Conservation (phyloP, 164 flowering plant species). For the Vitis cinerea region DNA sequence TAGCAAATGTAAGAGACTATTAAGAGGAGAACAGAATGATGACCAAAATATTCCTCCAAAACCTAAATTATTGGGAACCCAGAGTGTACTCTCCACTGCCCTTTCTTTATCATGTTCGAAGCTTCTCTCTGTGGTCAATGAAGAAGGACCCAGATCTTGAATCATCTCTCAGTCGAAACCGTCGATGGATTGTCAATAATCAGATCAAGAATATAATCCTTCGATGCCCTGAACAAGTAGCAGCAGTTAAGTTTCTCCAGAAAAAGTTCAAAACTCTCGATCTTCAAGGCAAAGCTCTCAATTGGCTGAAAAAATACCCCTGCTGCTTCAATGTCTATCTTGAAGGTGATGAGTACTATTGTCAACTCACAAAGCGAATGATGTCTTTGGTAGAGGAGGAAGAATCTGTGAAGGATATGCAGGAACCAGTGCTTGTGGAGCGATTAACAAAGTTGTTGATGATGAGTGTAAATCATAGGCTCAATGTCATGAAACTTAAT, state of each 20-base stretch:
- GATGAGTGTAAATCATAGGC: slow-evolving; percentile 62
- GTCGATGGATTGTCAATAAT: slow-evolving; percentile 90
- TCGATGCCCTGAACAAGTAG: slow-evolving; percentile 57
- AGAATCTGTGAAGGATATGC: slow-evolving; percentile 51
- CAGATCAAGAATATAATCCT: slow-evolving; percentile 90
- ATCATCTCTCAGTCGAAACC: slow-evolving; percentile 74
- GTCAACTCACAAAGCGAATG: slow-evolving; percentile 77
- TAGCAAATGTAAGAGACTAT: background rate
- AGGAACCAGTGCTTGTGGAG: slow-evolving; percentile 58
- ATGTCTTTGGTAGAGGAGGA: slow-evolving; percentile 79
- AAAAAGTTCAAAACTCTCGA: slow-evolving; percentile 90
- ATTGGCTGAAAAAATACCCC: slow-evolving; percentile 88
- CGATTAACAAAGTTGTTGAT: slow-evolving; percentile 69
- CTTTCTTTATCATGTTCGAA: slow-evolving; percentile 13
- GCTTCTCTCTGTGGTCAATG: slow-evolving; percentile 79
- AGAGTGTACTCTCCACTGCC: background rate
- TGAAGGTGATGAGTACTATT: slow-evolving; percentile 46
- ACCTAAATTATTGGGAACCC: background rate
- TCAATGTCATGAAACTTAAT: slow-evolving; percentile 71
- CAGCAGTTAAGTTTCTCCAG: slow-evolving; percentile 58
- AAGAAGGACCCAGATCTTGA: slow-evolving; percentile 87
- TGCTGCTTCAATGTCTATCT: slow-evolving; percentile 76
- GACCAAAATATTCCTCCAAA: background rate
- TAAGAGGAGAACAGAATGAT: background rate
- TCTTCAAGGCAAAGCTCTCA: slow-evolving; percentile 86